Conservation (phyloP, 2,329 filamentous ascomycete genomes). For the Sporothrix globosa region DNA sequence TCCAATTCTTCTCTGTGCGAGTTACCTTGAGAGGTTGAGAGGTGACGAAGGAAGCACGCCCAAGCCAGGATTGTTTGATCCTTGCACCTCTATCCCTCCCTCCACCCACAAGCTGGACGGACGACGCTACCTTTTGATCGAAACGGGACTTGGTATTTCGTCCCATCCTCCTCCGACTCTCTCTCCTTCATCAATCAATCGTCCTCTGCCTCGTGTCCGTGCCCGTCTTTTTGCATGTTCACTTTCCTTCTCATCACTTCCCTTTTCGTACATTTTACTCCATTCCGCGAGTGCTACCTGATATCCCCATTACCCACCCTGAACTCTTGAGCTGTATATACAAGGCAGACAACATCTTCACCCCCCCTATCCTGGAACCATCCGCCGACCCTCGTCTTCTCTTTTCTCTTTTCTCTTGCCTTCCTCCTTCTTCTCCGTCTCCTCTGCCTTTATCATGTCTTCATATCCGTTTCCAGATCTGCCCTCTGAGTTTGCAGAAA, state of each 20-base stretch:
- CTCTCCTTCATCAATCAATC: neutral
- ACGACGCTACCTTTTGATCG: conserved; percentile 24
- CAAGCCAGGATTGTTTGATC: conserved; percentile 26
- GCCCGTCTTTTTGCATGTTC: conserved; percentile 1
- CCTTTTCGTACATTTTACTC: conserved; percentile 4
- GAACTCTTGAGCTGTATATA: conserved; percentile 24
- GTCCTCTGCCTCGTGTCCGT: conserved; percentile 3
- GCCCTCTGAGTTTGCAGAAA: conserved; percentile 39
- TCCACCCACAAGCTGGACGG: conserved; percentile 24
- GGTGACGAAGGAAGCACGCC: conserved; percentile 16
- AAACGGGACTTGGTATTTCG: conserved; percentile 32
- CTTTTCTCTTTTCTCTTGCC: conserved; percentile 26
- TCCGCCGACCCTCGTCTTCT: conserved; percentile 3
- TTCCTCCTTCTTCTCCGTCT: conserved; percentile 15
- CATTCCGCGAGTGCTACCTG: conserved; percentile 24
- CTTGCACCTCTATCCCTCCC: conserved; percentile 23
- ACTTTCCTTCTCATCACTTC: neutral
- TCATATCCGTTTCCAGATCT: conserved; percentile 40
- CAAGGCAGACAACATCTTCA: conserved; percentile 26
- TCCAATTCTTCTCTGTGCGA: conserved; percentile 19
- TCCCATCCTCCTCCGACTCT: conserved; percentile 22
- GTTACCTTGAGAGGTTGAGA: neutral
- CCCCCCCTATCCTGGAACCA: conserved; percentile 3
- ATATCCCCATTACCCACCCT: conserved; percentile 25
- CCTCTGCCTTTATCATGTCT: conserved; percentile 40